phyloP scores from a whole-genome alignment of 805 yeast genomes.

The Metschnikowia dekortorum region DNA sequence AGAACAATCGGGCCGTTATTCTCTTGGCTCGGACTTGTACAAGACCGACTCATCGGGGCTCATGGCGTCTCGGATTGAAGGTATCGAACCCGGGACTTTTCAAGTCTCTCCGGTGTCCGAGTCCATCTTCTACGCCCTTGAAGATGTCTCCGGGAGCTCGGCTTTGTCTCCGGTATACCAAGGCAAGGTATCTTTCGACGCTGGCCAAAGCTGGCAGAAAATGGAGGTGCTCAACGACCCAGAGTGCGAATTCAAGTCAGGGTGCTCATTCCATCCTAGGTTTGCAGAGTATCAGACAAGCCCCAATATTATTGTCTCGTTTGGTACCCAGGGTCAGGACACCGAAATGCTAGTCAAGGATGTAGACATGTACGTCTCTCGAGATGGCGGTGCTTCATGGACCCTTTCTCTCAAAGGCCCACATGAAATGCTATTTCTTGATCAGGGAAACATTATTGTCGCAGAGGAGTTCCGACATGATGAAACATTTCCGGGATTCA shows the following conservation, averaged over 20 bases:
- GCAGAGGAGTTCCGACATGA: not conserved
- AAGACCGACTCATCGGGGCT: constrained; percentile 59
- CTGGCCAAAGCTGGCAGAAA: constrained; percentile 52
- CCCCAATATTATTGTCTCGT: constrained; percentile 43
- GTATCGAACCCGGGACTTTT: constrained; percentile 30
- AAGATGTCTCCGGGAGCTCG: constrained; percentile 17
- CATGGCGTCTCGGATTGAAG: constrained; percentile 42
- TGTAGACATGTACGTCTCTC: constrained; percentile 55
- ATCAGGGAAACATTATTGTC: constrained; percentile 68
- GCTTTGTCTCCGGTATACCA: constrained; percentile 2
- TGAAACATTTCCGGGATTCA: constrained; percentile 11
- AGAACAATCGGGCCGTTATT: not conserved
- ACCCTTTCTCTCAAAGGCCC: constrained; percentile 48
- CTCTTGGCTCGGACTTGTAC: constrained; percentile 1
- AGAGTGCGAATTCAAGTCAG: constrained; percentile 39
- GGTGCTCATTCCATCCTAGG: constrained; percentile 45
- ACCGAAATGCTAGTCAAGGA: constrained; percentile 14
- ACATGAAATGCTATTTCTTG: constrained; percentile 60
- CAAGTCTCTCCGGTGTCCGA: constrained; percentile 50
- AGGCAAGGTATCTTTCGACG: constrained; percentile 42
- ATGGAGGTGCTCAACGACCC: constrained; percentile 44
- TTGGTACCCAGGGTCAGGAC: constrained; percentile 28
- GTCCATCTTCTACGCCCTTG: constrained; percentile 57
- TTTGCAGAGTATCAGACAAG: constrained; percentile 26
- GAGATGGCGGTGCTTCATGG: constrained; percentile 82